Evolutionary conservation across 768 basidiomycete species (phyloP), one percentile per base, ranked within the genome.

Genomic region (Rhizopogon sp.): DNA sequence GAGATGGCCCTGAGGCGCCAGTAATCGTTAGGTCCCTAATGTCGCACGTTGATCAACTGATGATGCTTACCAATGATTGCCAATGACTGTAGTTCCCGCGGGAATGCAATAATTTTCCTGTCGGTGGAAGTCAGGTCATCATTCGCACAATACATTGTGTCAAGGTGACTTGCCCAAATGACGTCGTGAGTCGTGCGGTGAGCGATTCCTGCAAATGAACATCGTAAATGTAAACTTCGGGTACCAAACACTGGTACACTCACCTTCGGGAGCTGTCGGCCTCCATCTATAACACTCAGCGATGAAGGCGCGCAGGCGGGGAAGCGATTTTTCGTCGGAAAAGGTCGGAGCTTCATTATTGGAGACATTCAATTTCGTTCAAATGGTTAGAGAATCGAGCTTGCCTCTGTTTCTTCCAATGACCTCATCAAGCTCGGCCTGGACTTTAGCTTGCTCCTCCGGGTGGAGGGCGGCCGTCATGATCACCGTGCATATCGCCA

Each of bases 381-480:
- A 5, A 22, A 39, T 40, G 17, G 25, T 25, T 25, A 25, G 25
- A 25, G 25, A 5, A 33, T 28, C 5, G 43, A 20, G 22, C 35
- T 3, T 13, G 39, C 64, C 33, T 40, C 56, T 55, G 37, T 50
- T 71, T 2, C 66, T 60, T 0, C 80, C 81, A 25, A 82, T 61
- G 5, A 83, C 72, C 3, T 53, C 47, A 53, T 83, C 81, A 2
- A 85, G 64, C 56, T 85, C 79, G 22, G 74, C 73, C 45, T 81
- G 80, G 1, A 82, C 77, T n/a, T 60, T 66, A 3, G 62, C 66
- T 43, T 83, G 80, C 1, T 79, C 72, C 22, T 76, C 72, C 0
- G 81, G 81, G 56, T 77, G 75, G 50, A 69, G 69, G 1, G 77
- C 77, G 3, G 80, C 76, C 6, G 82, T 78, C 64, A 79, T 69